Conservation (phyloP, 2,329 filamentous ascomycete species). For the Fusarium anguioides region DNA sequence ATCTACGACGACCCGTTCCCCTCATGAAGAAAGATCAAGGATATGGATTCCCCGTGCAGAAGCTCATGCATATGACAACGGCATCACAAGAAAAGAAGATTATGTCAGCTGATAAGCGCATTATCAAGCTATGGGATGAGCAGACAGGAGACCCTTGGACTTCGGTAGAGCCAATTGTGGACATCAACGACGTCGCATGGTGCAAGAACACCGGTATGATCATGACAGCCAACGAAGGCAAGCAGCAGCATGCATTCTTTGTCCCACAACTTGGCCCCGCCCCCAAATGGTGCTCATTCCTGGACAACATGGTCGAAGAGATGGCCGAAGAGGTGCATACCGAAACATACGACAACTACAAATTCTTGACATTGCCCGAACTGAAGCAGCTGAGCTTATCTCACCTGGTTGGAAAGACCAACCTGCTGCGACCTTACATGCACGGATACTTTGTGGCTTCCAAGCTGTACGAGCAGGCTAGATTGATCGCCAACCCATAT, state of each 20-base stretch:
- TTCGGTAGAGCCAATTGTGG: constrained; percentile 92
- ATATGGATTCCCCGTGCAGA: constrained; percentile 92
- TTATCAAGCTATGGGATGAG: constrained; percentile 97
- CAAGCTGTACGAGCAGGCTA: constrained; percentile 93
- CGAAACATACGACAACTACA: constrained; percentile 98
- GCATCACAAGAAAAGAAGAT: constrained; percentile 85
- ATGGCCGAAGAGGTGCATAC: constrained; percentile 87
- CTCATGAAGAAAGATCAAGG: constrained; percentile 94
- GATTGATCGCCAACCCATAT: constrained; percentile 92
- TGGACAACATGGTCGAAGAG: constrained; percentile 98
- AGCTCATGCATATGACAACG: constrained; percentile 77
- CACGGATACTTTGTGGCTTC: constrained; percentile 98
- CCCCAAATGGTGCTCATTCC: constrained; percentile 94
- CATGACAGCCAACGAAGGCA: constrained; percentile 94
- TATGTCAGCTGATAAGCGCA: constrained; percentile 90
- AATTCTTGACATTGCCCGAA: constrained; percentile 92
- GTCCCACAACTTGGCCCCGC: constrained; percentile 93
- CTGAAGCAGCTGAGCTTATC: constrained; percentile 86
- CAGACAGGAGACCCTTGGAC: constrained; percentile 89
- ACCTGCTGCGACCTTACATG: constrained; percentile 94
- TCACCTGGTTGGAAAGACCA: constrained; percentile 90
- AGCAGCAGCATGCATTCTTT: constrained; percentile 94
- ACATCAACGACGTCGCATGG: constrained; percentile 95
- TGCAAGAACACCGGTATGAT: constrained; percentile 94
- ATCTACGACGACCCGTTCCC: constrained; percentile 87